Conservation (phyloP, 495 filamentous ascomycete species). For the Penicillium robsamsonii region DNA sequence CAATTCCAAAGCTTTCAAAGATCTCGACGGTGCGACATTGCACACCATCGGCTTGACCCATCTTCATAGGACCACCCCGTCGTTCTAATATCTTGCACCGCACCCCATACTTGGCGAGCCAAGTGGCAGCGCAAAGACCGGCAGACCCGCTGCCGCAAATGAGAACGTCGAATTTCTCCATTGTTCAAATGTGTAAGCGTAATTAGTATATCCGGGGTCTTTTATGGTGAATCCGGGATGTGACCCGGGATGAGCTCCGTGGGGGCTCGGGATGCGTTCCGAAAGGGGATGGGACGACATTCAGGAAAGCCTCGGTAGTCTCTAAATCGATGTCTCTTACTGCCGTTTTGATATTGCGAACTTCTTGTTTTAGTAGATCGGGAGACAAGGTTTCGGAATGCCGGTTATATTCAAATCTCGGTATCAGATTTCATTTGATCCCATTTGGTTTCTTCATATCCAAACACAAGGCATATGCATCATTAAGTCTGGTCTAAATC, state of each 20-base stretch:
- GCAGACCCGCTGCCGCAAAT: constrained; percentile 69
- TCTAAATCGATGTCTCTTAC: not conserved
- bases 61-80: constrained; percentile 55
- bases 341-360: not conserved
- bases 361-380: not conserved
- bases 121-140: constrained; percentile 65
- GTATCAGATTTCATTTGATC: not conserved
- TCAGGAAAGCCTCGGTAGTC: not conserved
- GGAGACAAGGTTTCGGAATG: not conserved
- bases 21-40: constrained; percentile 81
- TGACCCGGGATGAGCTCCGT: constrained; percentile 22
- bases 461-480: constrained; percentile 18
- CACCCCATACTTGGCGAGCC: constrained; percentile 61
- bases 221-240: constrained; percentile 21
- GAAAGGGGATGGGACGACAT: not conserved
- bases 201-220: constrained; percentile 7
- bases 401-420: not conserved
- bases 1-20: constrained; percentile 73
- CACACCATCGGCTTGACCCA: constrained; percentile 79
- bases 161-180: constrained; percentile 50
- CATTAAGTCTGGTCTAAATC: constrained; percentile 36
- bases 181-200: constrained; percentile 3
- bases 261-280: constrained; percentile 19
- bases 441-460: not conserved
- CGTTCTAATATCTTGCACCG: constrained; percentile 63